A percentile compares a stretch with the other conserved stretches of the same genome.
Conservation (phyloP, 768 basidiomycete species). For the Xerocomellus intermedius region DNA sequence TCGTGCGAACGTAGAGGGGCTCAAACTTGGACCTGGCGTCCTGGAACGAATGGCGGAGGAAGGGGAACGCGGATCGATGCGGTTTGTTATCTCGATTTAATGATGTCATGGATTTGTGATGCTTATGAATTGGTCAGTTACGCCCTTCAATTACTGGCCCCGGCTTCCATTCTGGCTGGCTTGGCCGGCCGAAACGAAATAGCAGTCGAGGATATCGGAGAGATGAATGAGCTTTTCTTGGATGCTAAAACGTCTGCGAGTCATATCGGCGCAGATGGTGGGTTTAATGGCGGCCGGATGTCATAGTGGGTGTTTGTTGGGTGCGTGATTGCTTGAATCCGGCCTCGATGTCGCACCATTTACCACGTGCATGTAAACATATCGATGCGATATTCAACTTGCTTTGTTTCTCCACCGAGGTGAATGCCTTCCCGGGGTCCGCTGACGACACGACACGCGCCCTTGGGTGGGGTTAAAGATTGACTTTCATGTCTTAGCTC, state of each 20-base stretch:
- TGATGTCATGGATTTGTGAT: slow-evolving; percentile 9
- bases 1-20: slow-evolving; percentile 82
- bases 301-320: slow-evolving; percentile 22
- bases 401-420: neutral
- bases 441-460: neutral
- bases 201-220: slow-evolving; percentile 81
- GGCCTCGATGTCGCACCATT: slow-evolving; percentile 5
- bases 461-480: slow-evolving; percentile 3
- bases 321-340: slow-evolving; percentile 4
- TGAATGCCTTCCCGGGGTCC: neutral
- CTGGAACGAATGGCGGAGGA: slow-evolving; percentile 78
- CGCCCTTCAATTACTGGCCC: slow-evolving; percentile 86
- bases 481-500: slow-evolving; percentile 12
- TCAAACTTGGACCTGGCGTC: slow-evolving; percentile 72
- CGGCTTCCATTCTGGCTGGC: slow-evolving; percentile 82
- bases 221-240: slow-evolving; percentile 94
- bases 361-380: slow-evolving; percentile 8
- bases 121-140: slow-evolving; percentile 50
- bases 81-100: slow-evolving; percentile 43
- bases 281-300: slow-evolving; percentile 34
- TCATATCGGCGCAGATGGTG: slow-evolving; percentile 44
- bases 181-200: slow-evolving; percentile 80
- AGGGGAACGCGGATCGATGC: slow-evolving; percentile 77
- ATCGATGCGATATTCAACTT: neutral
- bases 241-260: slow-evolving; percentile 84